Evolutionary conservation across 805 yeast genomes (phyloP), one percentile per base, ranked within the genome.

Genomic region (Ogataea nonfermentans): DNA sequence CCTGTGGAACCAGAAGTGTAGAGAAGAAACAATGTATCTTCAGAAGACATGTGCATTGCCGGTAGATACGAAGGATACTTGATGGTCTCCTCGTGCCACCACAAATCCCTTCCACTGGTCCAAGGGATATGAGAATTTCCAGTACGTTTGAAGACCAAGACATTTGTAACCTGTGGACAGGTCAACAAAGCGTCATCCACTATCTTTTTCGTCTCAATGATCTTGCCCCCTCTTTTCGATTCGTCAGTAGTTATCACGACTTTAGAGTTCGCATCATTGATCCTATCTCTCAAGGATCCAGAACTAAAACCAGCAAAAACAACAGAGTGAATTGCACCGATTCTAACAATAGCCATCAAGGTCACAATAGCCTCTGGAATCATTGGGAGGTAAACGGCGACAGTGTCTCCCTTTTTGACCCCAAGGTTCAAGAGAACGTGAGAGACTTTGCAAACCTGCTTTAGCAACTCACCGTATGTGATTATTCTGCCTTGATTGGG

Each of bases 1-100:
- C 95, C 95, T 9, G 95, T 85, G 15, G 91, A 83, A 40, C 95
- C 95, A 12, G 91, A 84, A 29, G 95, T 85, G 63, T 85, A 85
- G 50, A 85, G 73, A 64, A 85, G 70, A 66, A 85, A 85, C 56
- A 85, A 67, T 32, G 91, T 85, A 63, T 85, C 90, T 65, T 85
- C 95, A n/a, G 90, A 63, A 57, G 73, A 73, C 43, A 84, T 87
- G 17, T 88, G 79, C 32, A 73, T 80, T 15, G 89, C 84, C n/a
- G 93, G 82, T 52, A 66, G 67, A 65, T 82, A 85, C 30, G 82
- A 76, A 40, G 81, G 73, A 61, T 76, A 79, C 61, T 81, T 83
- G 44, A 67, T 68, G 38, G 76, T 59, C 65, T 83, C 91, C 46
- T 74, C 81, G 52, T 81, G 79, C 87, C 89, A 85, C 77, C 83